A percentile compares a stretch with the other conserved stretches of the same genome.
phyloP scores from a whole-genome alignment of 179 eudicot genomes.

The Spergularia azorica region DNA sequence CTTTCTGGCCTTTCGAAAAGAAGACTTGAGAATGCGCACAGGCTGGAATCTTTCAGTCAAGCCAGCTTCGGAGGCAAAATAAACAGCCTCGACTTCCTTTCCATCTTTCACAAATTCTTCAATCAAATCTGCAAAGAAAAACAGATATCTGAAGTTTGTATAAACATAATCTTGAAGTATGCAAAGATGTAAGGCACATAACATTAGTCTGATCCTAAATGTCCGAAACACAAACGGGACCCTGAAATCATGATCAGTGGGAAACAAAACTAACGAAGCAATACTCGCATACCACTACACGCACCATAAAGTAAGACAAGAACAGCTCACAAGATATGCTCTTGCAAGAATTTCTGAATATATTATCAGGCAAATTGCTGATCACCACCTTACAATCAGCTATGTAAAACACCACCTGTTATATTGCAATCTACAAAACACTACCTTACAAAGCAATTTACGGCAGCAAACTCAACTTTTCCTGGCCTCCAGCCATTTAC shows the following conservation, averaged over 20 bases:
- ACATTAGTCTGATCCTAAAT: slow-evolving; percentile 6
- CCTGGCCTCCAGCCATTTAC: no score
- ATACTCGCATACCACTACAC: neutral
- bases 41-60: slow-evolving; percentile 53
- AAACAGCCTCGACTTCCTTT: slow-evolving; percentile 56
- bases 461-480: no score
- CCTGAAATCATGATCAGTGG: neutral
- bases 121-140: slow-evolving; percentile 41
- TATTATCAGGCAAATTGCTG: no score
- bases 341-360: no score
- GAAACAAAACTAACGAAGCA: neutral
- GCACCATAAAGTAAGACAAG: no score
- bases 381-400: no score
- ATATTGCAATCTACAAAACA: no score
- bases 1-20: slow-evolving; percentile 34
- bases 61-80: slow-evolving; percentile 50
- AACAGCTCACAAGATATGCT: no score
- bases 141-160: neutral
- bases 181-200: neutral
- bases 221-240: neutral
- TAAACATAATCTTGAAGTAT: neutral
- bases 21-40: slow-evolving; percentile 40
- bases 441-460: no score
- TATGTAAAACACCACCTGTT: no score
- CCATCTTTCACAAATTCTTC: slow-evolving; percentile 50